Base-by-base conservation (phyloP, 805 yeast genomes). In the Pichia cephalocereana region DNA sequence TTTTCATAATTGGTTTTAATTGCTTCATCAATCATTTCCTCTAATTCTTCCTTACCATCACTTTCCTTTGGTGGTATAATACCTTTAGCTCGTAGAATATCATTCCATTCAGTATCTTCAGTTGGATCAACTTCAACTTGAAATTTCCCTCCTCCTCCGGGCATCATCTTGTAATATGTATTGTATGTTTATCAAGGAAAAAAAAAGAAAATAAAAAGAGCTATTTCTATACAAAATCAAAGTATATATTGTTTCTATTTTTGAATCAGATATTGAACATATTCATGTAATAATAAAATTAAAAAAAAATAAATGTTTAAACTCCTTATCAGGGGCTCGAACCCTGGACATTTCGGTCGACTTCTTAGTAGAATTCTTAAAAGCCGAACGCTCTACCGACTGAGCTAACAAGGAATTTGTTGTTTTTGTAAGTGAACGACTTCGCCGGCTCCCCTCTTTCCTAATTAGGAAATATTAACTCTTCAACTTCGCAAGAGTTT, bases 41-140 rank as follows among this genome's bases (percentile, higher is more conserved):
- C 98, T 43, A 93, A 63, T 64, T 87, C 84, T 40, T 76, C 86
- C 0, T 95, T 80, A 10, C 96, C 96, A 19, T 95, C 86, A 26
- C 90, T 89, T 28, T 95, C 88, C 57, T 84, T 82, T 60, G 86
- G 89, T 1, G 99, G 99, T 44, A 93, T 87, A 47, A 93, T 80
- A 26, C 98, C 98, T 53, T 90, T 86, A 4, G 79, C 76, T 54
- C 99, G 73, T 41, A 93, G 73, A 55, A 93, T 89, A 65, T 93
- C 99, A 63, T 93, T 93, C 99, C 99, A 93, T 65, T 93, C 99
- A 0, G 99, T 93, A 64, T 93, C 99, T 66, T 93, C 99, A 52
- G 77, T 79, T 36, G 96, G 97, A 66, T 93, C 90, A 47, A 90
- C 96, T 66, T 89, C 87, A 44, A 89, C 89, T 55, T 82, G 87